phyloP scores from a whole-genome alignment of 139 green algal genomes.

The Chlamydomonas incerta region DNA sequence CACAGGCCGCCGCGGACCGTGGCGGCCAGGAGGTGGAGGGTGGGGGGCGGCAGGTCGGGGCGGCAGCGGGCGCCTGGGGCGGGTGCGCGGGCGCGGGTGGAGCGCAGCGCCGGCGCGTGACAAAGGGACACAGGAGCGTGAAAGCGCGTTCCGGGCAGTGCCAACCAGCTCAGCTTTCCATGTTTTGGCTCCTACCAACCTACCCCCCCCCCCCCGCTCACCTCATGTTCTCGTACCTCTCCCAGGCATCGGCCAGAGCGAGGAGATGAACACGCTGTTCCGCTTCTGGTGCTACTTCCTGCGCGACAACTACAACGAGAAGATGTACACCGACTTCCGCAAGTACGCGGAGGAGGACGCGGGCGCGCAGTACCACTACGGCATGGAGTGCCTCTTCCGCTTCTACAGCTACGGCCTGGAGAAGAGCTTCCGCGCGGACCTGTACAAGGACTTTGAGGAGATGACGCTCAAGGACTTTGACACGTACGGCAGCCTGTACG shows the following conservation, averaged over 20 bases:
- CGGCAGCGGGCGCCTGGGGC: too few species aligned
- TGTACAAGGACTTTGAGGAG: conserved; percentile 94
- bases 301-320: conserved; percentile 91
- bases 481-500: conserved; percentile 86
- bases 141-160: too few species aligned
- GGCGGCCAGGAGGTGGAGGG: too few species aligned
- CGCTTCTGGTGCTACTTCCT: conserved; percentile 99
- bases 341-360: conserved; percentile 68
- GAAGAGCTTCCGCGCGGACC: conserved; percentile 68
- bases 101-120: too few species aligned
- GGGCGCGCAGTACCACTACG: conserved; percentile 86
- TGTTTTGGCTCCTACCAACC: too few species aligned
- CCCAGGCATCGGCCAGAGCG: conserved; percentile 49
- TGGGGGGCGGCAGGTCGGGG: too few species aligned
- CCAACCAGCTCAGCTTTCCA: too few species aligned
- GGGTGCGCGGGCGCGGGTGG: too few species aligned
- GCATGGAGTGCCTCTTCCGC: conserved; percentile 97
- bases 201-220: too few species aligned
- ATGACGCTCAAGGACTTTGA: conserved; percentile 83
- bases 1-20: too few species aligned
- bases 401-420: conserved; percentile 97
- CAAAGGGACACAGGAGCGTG: too few species aligned
- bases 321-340: conserved; percentile 93
- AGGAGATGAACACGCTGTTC: conserved; percentile 99
- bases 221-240: neutral